A percentile compares a stretch with the other conserved stretches of the same genome.
phyloP scores from a whole-genome alignment of 257 asterid species.

The Penstemon davidsonii region DNA sequence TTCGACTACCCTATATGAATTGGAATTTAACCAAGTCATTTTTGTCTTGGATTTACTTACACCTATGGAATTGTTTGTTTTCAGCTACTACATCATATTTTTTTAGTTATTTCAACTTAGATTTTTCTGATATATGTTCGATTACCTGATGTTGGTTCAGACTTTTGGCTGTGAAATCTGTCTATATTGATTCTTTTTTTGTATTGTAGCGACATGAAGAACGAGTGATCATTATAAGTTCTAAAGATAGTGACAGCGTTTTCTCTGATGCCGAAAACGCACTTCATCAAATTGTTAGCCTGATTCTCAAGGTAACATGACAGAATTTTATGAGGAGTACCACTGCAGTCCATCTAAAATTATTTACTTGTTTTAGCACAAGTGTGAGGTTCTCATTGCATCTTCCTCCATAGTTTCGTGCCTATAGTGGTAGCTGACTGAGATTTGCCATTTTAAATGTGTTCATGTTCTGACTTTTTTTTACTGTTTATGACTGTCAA shows the following conservation, averaged over 20 bases:
- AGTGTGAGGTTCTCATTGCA: constrained; percentile 4
- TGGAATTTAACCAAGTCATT: constrained; percentile 11
- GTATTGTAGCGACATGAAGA: constrained; percentile 83
- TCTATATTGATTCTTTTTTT: constrained; percentile 19
- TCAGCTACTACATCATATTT: not conserved
- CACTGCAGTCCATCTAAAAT: constrained; percentile 4
- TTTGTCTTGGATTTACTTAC: constrained; percentile 26
- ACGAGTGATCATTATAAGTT: constrained; percentile 88
- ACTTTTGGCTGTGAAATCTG: constrained; percentile 5
- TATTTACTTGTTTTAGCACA: constrained; percentile 7
- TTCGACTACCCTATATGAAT: constrained; percentile 3
- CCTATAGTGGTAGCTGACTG: not conserved
- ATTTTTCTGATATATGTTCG: constrained; percentile 9
- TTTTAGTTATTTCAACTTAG: constrained; percentile 9
- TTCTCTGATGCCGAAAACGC: constrained; percentile 96
- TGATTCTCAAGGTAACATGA: constrained; percentile 73
- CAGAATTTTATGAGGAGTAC: constrained; percentile 2
- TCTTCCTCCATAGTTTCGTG: not conserved
- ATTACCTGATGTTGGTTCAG: constrained; percentile 11
- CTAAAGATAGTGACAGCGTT: constrained; percentile 61
- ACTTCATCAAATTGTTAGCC: constrained; percentile 83
- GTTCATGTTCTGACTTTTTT: not conserved
- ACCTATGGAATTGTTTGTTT: constrained; percentile 20
- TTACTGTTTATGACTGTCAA: constrained; percentile 16
- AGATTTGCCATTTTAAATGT: not conserved